Evolutionary conservation across 2,329 filamentous ascomycete genomes (phyloP).

Genomic region (Epichloe glyceriae): DNA sequence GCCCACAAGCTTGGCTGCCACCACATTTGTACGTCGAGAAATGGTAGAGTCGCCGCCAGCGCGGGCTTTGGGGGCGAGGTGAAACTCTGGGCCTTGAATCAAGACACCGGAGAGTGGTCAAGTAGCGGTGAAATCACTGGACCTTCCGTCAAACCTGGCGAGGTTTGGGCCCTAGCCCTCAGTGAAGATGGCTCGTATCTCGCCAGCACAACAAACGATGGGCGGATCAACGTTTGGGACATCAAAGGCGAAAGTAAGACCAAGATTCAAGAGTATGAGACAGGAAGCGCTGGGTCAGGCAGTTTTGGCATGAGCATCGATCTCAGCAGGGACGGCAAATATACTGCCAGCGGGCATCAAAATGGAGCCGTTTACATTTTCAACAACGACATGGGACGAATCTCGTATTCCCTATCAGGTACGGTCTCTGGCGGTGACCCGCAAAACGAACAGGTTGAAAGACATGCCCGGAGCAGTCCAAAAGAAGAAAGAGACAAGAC

Average conservation of each 20-base stretch:
- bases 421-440: constrained; percentile 7
- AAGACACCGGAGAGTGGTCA: constrained; percentile 42
- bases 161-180: constrained; percentile 79
- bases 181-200: constrained; percentile 74
- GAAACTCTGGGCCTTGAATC: constrained; percentile 61
- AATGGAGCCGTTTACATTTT: constrained; percentile 90
- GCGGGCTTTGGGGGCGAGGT: constrained; percentile 84
- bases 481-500: neutral
- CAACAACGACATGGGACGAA: constrained; percentile 76
- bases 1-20: constrained; percentile 87
- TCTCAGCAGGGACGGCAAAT: constrained; percentile 63
- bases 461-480: neutral
- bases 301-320: constrained; percentile 86
- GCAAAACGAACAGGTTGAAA: neutral
- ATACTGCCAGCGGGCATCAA: constrained; percentile 86
- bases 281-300: constrained; percentile 53
- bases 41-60: constrained; percentile 63
- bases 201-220: constrained; percentile 78
- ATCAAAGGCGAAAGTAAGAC: constrained; percentile 38
- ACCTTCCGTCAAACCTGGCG: constrained; percentile 44
- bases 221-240: constrained; percentile 83
- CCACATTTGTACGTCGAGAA: constrained; percentile 60
- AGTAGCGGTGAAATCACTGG: constrained; percentile 27
- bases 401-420: constrained; percentile 78
- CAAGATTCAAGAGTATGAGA: constrained; percentile 76